Evolutionary conservation across 441 rosid species (phyloP), one percentile per base, ranked within the genome.

Genomic region (Erysimum cheiri): DNA sequence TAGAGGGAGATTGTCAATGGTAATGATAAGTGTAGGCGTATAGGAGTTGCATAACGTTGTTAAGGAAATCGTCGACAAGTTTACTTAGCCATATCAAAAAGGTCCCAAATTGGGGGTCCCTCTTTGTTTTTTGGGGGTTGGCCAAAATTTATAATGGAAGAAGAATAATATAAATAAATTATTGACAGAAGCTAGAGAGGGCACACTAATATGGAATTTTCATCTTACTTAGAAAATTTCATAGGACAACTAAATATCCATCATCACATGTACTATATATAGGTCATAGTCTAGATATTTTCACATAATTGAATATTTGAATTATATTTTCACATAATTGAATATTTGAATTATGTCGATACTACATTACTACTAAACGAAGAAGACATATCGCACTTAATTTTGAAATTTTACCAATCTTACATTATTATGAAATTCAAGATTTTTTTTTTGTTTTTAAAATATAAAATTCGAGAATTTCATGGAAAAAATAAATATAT

Each of bases 31-130:
- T 70, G 64, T 59, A 70, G 57, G 79, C 24, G 36, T 66, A n/a
- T n/a, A 60, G 67, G 76, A 71, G 49, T 52, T 55, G 69, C 60
- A 61, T 67, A 77, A 61, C 66, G 26, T 77, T 77, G 77, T 72
- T 72, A 72, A 72, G 77, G 57, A 77, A 77, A 63, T 61, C 56
- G 56, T 67, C 80, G 80, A 77, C 80, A 72, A 61, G 29, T 67
- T 77, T 77, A 67, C 80, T 77, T 77, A 77, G 70, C 80, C 77
- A 67, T 77, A 72, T 77, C 74, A 77, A 77, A 77, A 77, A 77
- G 80, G 70, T 54, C 33, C 63, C 26, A 29, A 9, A 41, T 33
- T 33, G 72, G 15, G 69, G 79, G 72, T 19, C 80, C 80, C 72
- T 29, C 72, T 0, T 5, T 53, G 43, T 39, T 58, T 50, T 14